phyloP scores from a whole-genome alignment of 1,284 basidiomycete species.

The Amylostereum areolatum region DNA sequence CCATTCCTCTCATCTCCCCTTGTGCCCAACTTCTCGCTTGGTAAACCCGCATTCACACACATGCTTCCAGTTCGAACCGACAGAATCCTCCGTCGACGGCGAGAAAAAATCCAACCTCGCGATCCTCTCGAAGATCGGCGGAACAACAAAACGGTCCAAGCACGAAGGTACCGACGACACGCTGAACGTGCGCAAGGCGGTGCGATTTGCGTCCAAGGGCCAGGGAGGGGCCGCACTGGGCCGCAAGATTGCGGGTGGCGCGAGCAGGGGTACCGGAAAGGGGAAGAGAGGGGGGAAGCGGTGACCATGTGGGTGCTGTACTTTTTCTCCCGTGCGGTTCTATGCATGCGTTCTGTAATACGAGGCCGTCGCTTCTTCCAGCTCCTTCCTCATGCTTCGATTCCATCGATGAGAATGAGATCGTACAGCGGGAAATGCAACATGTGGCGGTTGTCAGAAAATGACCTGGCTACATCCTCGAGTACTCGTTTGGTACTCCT shows the following conservation, averaged over 20 bases:
- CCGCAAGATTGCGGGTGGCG: conserved; percentile 14
- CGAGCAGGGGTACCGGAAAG: not conserved
- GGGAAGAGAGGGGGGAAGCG: not conserved
- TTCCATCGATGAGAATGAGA: too few relatives aligned
- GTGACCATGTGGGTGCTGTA: not conserved
- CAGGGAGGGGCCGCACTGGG: conserved; percentile 55
- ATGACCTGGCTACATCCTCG: too few relatives aligned
- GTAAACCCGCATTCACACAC: too few relatives aligned
- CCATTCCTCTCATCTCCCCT: not conserved
- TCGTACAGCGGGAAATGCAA: too few relatives aligned
- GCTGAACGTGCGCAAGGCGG: conserved; percentile 84
- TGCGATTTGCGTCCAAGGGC: conserved; percentile 68
- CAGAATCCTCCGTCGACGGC: too few relatives aligned
- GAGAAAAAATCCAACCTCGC: conserved; percentile 76
- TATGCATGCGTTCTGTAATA: too few relatives aligned
- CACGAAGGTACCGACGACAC: conserved; percentile 47
- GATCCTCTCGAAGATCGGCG: conserved; percentile 74
- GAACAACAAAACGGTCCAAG: conserved; percentile 57
- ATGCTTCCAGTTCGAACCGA: conserved; percentile 71
- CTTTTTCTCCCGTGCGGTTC: not conserved
- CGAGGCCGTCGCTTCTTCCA: too few relatives aligned
- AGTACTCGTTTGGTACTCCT: too few relatives aligned
- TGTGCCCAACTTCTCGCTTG: too few relatives aligned
- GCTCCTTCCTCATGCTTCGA: too few relatives aligned
- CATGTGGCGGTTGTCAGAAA: too few relatives aligned